These are phyloP conservation scores for Aspergillus vadensis DNA, from an alignment of 2,329 filamentous ascomycete genomes.

Conservation along the genomic window DNA sequence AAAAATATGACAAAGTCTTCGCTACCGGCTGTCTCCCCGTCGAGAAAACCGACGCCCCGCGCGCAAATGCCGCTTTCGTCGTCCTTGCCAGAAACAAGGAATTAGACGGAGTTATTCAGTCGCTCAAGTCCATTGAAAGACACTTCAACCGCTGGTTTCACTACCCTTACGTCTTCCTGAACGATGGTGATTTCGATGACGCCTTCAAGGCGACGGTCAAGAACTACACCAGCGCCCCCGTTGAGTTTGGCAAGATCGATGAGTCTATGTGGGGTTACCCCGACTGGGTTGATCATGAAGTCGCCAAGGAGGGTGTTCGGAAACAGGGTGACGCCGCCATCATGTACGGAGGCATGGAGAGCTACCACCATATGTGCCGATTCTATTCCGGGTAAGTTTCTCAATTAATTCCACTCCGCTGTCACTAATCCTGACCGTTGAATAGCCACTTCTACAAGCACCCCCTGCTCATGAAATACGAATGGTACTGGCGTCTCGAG, in stretches of 20 bases:
- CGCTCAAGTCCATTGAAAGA: slow-evolving; percentile 94
- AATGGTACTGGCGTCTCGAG: slow-evolving; percentile 99
- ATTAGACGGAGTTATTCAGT: slow-evolving; percentile 91
- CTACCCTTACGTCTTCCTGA: slow-evolving; percentile 97
- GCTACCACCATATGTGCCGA: slow-evolving; percentile 98
- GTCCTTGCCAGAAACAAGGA: slow-evolving; percentile 96
- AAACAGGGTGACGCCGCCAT: slow-evolving; percentile 97
- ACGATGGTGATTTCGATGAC: slow-evolving; percentile 95
- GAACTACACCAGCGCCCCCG: slow-evolving; percentile 83
- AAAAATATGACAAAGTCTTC: slow-evolving; percentile 96
- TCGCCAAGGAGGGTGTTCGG: slow-evolving; percentile 91
- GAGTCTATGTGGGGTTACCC: slow-evolving; percentile 93
- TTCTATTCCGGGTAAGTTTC: slow-evolving; percentile 89
- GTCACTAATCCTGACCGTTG: slow-evolving; percentile 21
- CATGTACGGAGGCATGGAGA: slow-evolving; percentile 99
- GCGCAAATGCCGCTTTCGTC: slow-evolving; percentile 93
- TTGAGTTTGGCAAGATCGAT: slow-evolving; percentile 94
- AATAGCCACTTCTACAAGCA: slow-evolving; percentile 93
- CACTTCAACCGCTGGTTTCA: slow-evolving; percentile 99
- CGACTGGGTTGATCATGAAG: slow-evolving; percentile 91
- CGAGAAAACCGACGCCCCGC: slow-evolving; percentile 70
- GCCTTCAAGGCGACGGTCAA: slow-evolving; percentile 84
- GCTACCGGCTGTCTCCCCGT: slow-evolving; percentile 79
- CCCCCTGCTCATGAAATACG: slow-evolving; percentile 89
- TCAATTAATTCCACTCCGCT: neutral